phyloP scores from a whole-genome alignment of 495 filamentous ascomycete species.

The Hypoxylon trugodes region DNA sequence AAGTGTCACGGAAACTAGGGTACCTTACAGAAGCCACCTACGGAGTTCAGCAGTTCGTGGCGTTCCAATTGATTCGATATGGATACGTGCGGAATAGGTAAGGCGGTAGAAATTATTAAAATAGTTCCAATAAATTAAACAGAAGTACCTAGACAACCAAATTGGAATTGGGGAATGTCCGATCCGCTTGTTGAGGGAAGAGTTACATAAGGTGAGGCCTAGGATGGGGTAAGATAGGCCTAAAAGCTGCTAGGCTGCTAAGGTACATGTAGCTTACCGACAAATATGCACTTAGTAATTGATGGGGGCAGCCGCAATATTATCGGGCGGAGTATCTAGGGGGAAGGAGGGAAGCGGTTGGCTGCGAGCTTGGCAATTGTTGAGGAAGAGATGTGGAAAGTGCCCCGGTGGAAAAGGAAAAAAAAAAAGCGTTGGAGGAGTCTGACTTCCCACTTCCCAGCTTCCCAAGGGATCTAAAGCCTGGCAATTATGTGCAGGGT shows the following conservation, averaged over 20 bases:
- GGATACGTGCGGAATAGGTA: not conserved
- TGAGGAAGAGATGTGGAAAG: conserved; percentile 38
- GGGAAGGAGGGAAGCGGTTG: not conserved
- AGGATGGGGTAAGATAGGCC: no score
- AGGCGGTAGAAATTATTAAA: not conserved
- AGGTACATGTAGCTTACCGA: no score
- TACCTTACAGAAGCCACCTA: no score
- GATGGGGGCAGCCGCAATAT: conserved; percentile 32
- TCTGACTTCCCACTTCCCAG: no score
- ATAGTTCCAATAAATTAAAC: no score
- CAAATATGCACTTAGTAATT: no score
- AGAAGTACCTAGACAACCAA: no score
- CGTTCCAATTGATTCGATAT: not conserved
- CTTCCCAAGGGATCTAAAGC: conserved; percentile 38
- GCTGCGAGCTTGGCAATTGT: conserved; percentile 40
- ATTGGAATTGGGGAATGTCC: conserved; percentile 35
- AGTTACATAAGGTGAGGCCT: no score
- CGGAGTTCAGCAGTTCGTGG: not conserved
- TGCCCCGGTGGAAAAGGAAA: no score
- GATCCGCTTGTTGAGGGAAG: conserved; percentile 32
- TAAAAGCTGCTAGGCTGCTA: no score
- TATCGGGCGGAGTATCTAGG: conserved; percentile 28
- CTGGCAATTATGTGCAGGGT: not conserved
- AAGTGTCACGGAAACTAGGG: no score
- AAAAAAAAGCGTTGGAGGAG: no score